Percentiles rank a stretch among this genome's conserved stretches.
These are phyloP conservation scores for Penicillium riverlandense DNA, from an alignment of 495 filamentous ascomycete genomes.

Conservation along the genomic window DNA sequence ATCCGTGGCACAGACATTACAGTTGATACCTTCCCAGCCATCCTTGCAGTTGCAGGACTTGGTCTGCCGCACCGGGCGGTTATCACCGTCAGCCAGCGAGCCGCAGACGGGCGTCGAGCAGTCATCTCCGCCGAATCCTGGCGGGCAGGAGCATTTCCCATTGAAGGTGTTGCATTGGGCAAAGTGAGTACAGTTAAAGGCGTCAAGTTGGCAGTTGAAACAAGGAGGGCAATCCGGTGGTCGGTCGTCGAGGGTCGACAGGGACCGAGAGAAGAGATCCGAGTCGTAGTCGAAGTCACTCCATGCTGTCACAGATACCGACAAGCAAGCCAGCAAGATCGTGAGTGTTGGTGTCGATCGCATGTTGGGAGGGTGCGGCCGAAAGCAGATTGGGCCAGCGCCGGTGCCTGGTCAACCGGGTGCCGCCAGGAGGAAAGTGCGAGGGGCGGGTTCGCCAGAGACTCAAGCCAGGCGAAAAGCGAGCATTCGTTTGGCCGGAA, in stretches of 20 bases:
- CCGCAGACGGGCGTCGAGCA: conserved; percentile 85
- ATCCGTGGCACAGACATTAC: conserved; percentile 86
- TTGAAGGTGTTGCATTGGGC: conserved; percentile 76
- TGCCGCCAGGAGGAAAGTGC: conserved; percentile 6
- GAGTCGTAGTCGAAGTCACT: conserved; percentile 24
- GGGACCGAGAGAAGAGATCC: conserved; percentile 24
- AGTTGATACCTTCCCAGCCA: conserved; percentile 97
- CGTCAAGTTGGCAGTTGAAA: conserved; percentile 96
- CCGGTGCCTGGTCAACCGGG: background rate
- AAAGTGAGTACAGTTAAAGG: conserved; percentile 84
- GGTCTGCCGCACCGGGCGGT: conserved; percentile 62
- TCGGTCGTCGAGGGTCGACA: conserved; percentile 50
- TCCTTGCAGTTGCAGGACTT: conserved; percentile 79
- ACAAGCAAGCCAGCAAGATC: conserved; percentile 19
- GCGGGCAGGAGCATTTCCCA: conserved; percentile 85
- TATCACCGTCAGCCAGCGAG: conserved; percentile 69
- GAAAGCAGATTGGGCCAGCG: background rate
- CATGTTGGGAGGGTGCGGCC: conserved; percentile 19
- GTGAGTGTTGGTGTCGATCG: conserved; percentile 18
- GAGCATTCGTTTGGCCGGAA: conserved; percentile 4
- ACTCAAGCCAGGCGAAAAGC: background rate
- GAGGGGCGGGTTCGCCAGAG: conserved; percentile 5
- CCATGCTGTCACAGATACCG: conserved; percentile 17
- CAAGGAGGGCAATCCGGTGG: conserved; percentile 58
- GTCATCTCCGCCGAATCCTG: conserved; percentile 89